Evolutionary conservation across 495 filamentous ascomycete genomes (phyloP).

Genomic region (Trichoderma orchidacearum): DNA sequence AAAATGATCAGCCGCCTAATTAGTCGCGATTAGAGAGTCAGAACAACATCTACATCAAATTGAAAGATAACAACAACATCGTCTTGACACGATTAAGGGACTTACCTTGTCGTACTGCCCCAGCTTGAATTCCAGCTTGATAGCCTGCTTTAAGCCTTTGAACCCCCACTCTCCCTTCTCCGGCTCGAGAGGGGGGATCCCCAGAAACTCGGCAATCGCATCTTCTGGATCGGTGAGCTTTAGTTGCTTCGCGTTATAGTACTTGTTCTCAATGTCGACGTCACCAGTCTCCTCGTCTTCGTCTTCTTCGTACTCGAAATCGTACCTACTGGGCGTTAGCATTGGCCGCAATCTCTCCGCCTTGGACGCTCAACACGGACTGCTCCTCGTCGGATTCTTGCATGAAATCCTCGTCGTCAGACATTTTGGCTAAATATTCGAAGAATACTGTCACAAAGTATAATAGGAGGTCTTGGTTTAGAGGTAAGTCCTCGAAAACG

Average conservation of each 20-base stretch:
- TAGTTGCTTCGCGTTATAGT: constrained; percentile 98
- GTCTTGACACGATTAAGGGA: too few species aligned
- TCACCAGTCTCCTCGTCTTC: constrained; percentile 81
- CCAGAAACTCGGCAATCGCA: constrained; percentile 83
- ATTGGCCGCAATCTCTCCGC: not conserved
- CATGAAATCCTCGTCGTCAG: constrained; percentile 96
- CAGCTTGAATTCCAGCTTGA: constrained; percentile 90
- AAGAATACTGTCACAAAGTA: too few species aligned
- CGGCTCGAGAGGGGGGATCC: constrained; percentile 63
- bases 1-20: constrained; percentile 88
- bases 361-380: constrained; percentile 20
- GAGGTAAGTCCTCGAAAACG: too few species aligned
- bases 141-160: constrained; percentile 93
- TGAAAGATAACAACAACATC: too few species aligned
- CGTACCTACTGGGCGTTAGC: constrained; percentile 46
- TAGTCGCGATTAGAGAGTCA: constrained; percentile 2
- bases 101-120: constrained; percentile 70
- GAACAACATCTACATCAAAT: too few species aligned
- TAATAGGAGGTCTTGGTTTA: too few species aligned
- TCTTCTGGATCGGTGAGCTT: constrained; percentile 77
- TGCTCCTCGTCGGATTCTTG: constrained; percentile 91
- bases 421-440: constrained; percentile 31
- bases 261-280: constrained; percentile 97
- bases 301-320: constrained; percentile 90
- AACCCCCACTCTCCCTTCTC: constrained; percentile 98